A percentile compares a stretch with the other conserved stretches of the same genome.
Evolutionary conservation across 306 rosid species (phyloP).

Genomic region (Acacia crassicarpa): DNA sequence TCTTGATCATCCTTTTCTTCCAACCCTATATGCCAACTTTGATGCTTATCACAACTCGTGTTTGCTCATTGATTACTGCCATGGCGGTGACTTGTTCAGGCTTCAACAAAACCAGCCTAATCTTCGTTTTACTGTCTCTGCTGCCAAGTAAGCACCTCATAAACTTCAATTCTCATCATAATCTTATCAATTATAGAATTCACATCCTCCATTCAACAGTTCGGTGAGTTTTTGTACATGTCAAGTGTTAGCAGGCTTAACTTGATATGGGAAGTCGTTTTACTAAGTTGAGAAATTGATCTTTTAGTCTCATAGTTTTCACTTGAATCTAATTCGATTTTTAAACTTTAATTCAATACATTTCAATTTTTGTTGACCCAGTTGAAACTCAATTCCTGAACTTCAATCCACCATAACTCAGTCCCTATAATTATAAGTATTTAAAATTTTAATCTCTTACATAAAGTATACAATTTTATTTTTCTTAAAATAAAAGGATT

Average conservation of each 20-base stretch:
- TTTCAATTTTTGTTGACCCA: no score
- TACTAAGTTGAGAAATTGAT: not conserved
- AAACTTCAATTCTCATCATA: not conserved
- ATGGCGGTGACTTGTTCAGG: not conserved
- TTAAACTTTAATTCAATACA: no score
- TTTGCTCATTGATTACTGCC: conserved; percentile 24
- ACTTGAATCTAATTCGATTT: no score
- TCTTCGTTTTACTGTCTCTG: not conserved
- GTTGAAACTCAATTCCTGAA: no score
- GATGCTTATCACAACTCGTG: conserved; percentile 12
- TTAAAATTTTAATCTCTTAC: no score
- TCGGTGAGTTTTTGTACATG: no score
- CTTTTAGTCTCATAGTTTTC: no score
- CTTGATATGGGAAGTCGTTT: not conserved
- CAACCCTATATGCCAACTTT: conserved; percentile 61
- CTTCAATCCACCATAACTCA: no score
- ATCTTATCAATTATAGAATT: not conserved
- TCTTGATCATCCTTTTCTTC: conserved; percentile 73
- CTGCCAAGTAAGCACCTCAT: not conserved
- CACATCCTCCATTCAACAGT: not conserved
- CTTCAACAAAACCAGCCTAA: conserved; percentile 17
- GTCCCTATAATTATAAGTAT: no score
- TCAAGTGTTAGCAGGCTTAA: not conserved
- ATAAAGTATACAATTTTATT: no score
- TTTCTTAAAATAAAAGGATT: no score